A percentile compares a stretch with the other conserved stretches of the same genome.
Conservation (phyloP, 148 eudicot species). For the Rhododendron ovatum region DNA sequence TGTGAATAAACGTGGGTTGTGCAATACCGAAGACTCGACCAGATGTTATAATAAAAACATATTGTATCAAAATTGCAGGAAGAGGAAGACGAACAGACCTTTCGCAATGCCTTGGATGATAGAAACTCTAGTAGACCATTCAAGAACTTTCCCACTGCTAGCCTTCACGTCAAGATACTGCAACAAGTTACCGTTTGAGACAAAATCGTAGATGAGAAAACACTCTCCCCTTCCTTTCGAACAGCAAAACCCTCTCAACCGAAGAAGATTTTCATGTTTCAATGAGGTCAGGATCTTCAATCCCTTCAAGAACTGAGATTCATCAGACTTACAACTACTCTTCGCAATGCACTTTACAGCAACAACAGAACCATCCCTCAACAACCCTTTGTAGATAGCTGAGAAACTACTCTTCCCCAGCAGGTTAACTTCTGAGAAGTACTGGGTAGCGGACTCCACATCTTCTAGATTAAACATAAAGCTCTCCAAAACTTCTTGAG, state of each 20-base stretch:
- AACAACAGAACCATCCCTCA: slow-evolving; percentile 78
- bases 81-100: slow-evolving; percentile 38
- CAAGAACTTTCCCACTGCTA: slow-evolving; percentile 46
- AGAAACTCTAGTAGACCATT: slow-evolving; percentile 67
- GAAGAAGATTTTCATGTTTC: slow-evolving; percentile 68
- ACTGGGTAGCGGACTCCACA: slow-evolving; percentile 76
- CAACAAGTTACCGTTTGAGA: slow-evolving; percentile 67
- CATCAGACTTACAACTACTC: slow-evolving; percentile 76
- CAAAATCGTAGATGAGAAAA: slow-evolving; percentile 74
- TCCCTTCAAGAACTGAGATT: slow-evolving; percentile 75
- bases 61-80: neutral
- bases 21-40: neutral
- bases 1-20: neutral
- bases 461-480: slow-evolving; percentile 77
- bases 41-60: neutral
- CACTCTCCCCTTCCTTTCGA: slow-evolving; percentile 91
- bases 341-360: slow-evolving; percentile 77
- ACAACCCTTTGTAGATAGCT: slow-evolving; percentile 62
- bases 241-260: slow-evolving; percentile 86
- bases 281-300: slow-evolving; percentile 65
- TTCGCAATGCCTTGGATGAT: slow-evolving; percentile 84
- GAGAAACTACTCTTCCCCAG: slow-evolving; percentile 77
- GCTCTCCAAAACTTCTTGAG: slow-evolving; percentile 63
- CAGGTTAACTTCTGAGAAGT: slow-evolving; percentile 71
- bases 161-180: slow-evolving; percentile 60